Evolutionary conservation across 2,329 filamentous ascomycete species (phyloP), one percentile per base, ranked within the genome.

Genomic region (Biscogniauxia sp.): DNA sequence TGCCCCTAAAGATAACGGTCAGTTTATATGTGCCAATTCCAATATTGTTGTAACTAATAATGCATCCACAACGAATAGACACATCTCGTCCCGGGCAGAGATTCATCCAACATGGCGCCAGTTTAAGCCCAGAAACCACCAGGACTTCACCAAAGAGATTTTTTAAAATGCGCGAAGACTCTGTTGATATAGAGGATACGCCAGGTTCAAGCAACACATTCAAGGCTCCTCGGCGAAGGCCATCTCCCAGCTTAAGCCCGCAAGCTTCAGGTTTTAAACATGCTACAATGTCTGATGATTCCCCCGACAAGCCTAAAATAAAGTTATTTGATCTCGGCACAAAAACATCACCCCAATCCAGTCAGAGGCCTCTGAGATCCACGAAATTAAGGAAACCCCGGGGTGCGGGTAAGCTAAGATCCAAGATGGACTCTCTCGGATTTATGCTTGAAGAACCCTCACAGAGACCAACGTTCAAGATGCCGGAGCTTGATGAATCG

Each of bases 401-500:
- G 49, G 17, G 17, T n/a, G 6, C 7, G 20, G 23, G 13, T 60
- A 52, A 53, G 25, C 28, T 26, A 57, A 64, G 55, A 57, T 9
- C 28, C 41, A 56, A 53, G 54, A 56, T 53, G 51, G 37, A 7
- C 20, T 62, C 57, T 13, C 56, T 62, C 4, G 49, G 62, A 19
- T 49, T 57, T 5, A 37, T 19, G 51, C 6, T 19, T 54, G 62
- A 64, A 11, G 63, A 66, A 32, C 25, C 45, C 8, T 53, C 65
- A 3, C 63, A 66, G 53, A 66, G 32, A 25, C 68, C 67, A 26
- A 55, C 61, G n/a, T 71, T 73, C 61, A 70, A 69, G 58, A 50
- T 66, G 25, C 69, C 64, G 37, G 57, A 63, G 19, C 59, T 70
- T 4, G 71, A 72, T n/a, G 69, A 69, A 17, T 20, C 65, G 19